Conservation (phyloP, 306 rosid species). For the Inga laurina region DNA sequence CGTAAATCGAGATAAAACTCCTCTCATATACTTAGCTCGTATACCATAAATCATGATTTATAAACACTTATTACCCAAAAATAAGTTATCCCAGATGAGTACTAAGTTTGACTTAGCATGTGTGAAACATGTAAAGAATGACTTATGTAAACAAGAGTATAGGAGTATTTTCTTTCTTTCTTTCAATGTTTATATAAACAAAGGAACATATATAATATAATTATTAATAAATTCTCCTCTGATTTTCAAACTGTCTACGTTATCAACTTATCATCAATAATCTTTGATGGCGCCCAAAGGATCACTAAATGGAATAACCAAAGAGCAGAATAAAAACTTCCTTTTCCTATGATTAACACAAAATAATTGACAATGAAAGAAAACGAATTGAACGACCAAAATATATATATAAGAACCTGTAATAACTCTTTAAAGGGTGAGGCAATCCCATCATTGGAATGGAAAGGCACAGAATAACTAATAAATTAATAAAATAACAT, state of each 20-base stretch:
- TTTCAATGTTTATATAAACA: no score
- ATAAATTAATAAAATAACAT: background rate
- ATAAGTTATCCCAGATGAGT: no score
- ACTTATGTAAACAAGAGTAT: no score
- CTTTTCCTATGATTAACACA: background rate
- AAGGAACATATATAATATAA: no score
- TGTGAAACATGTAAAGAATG: no score
- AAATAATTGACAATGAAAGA: constrained; percentile 27
- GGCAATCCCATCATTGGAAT: constrained; percentile 47
- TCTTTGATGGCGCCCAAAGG: constrained; percentile 32
- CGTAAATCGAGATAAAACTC: no score
- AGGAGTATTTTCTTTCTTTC: no score
- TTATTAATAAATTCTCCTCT: background rate
- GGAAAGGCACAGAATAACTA: constrained; percentile 42
- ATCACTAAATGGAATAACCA: constrained; percentile 31
- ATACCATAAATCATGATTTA: no score
- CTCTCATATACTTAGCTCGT: no score
- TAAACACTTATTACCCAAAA: no score
- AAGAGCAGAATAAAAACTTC: constrained; percentile 3
- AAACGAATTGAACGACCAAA: constrained; percentile 20
- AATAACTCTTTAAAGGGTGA: constrained; percentile 44
- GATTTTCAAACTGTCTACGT: background rate
- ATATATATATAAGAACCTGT: constrained; percentile 8
- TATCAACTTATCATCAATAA: background rate
- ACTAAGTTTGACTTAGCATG: no score